Base-by-base conservation (phyloP, 768 basidiomycete genomes). In the Chiua virens region DNA sequence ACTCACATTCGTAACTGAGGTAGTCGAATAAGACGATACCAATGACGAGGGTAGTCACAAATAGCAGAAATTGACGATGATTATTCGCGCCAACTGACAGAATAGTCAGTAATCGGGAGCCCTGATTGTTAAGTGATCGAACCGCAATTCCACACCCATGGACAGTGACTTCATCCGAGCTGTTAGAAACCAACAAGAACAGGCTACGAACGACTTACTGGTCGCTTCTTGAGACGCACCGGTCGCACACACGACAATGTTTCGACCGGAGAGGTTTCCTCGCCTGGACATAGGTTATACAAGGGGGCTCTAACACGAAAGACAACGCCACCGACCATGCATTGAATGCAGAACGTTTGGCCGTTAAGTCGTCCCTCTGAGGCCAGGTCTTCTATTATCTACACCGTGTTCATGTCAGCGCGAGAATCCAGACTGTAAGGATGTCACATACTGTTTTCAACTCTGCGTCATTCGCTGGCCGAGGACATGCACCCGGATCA, bases 81-180 rank as follows among this genome's bases (percentile, higher is more conserved):
- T 98, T 99, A 58, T 90, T 87, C 36, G 83, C 77, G 20, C 97
- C 97, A 45, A 98, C 93, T 92, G 50, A 22, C 15, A 28, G 9
- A 64, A 49, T 21, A 32, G 20, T 65, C 14, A 52, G 37, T 37
- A 8, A 18, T 20, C 10, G 40, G 14, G 30, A 28, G 18, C 35
- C 39, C n/a, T 17, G 22, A n/a, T 14, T n/a, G 8, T 54, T 32
- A 30, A 51, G 36, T 45, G 10, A 28, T 70, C 87, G 23, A 65
- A 92, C 92, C 85, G 67, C 96, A 98, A 71, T 98, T 98, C 95
- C 95, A 99, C 15, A 98, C 86, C 97, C 97, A 99, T 2, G 96
- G 97, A 60, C 97, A 98, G 61, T 99, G 95, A 61, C 94, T 96
- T 25, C 38, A 41, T 25, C 41, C 13, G 25, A 18, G 2, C 42